Evolutionary conservation across 257 asterid species (phyloP).

Genomic region (Verbena officinalis): DNA sequence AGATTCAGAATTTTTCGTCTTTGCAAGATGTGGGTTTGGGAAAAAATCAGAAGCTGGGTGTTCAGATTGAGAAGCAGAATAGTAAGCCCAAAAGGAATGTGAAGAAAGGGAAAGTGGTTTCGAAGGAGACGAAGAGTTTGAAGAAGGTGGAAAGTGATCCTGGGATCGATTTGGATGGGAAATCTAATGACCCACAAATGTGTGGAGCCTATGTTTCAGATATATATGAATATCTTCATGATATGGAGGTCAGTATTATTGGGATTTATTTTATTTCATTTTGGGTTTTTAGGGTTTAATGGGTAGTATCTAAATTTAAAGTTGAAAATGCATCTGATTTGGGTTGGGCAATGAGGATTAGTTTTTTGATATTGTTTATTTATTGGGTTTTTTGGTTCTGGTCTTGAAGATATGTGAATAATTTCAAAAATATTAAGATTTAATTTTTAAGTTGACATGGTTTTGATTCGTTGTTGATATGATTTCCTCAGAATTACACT

Average conservation of each 20-base stretch:
- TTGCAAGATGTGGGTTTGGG: slow-evolving; percentile 22
- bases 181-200: slow-evolving; percentile 71
- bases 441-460: neutral
- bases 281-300: neutral
- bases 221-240: slow-evolving; percentile 76
- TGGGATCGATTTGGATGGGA: slow-evolving; percentile 38
- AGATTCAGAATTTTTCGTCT: slow-evolving; percentile 56
- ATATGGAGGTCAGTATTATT: slow-evolving; percentile 65
- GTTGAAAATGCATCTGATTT: neutral
- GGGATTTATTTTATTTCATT: neutral
- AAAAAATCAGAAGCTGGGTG: slow-evolving; percentile 16
- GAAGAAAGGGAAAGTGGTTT: slow-evolving; percentile 35
- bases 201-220: slow-evolving; percentile 73
- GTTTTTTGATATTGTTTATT: neutral
- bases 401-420: neutral
- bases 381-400: neutral
- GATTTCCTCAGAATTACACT: too few species aligned
- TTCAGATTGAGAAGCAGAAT: slow-evolving; percentile 28
- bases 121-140: slow-evolving; percentile 27
- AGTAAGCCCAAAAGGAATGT: slow-evolving; percentile 33
- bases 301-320: neutral
- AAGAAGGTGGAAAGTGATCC: slow-evolving; percentile 32
- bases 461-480: neutral
- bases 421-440: neutral
- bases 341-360: neutral